These are phyloP conservation scores for Trifolium pratense DNA, from an alignment of 306 rosid species.

Conservation along the genomic window DNA sequence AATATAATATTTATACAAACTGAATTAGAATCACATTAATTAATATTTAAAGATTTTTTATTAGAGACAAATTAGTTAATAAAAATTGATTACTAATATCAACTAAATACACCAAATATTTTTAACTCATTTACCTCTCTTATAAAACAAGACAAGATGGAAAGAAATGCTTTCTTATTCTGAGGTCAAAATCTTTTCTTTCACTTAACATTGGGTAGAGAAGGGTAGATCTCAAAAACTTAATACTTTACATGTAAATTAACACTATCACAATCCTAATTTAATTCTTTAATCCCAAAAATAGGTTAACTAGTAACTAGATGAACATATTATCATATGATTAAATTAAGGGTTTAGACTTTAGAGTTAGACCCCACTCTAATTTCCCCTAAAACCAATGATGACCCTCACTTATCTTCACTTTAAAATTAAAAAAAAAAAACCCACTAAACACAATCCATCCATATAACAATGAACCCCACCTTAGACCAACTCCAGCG, in stretches of 20 bases:
- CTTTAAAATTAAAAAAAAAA: slow-evolving; percentile 34
- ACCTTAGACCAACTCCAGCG: no score
- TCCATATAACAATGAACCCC: neutral
- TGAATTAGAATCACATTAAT: no score
- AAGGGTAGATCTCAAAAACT: no score
- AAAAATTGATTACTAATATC: no score
- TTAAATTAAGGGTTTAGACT: neutral
- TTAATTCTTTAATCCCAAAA: slow-evolving; percentile 20
- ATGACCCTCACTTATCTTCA: slow-evolving; percentile 21
- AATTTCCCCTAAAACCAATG: slow-evolving; percentile 37
- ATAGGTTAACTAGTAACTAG: slow-evolving; percentile 16
- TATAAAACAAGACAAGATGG: no score
- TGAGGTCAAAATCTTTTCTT: slow-evolving; percentile 42
- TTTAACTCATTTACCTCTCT: no score
- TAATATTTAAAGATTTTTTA: no score
- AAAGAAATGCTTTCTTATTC: no score
- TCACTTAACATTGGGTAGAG: slow-evolving; percentile 34
- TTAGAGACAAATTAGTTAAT: no score
- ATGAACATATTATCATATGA: slow-evolving; percentile 20
- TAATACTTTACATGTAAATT: no score
- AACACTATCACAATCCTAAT: slow-evolving; percentile 12
- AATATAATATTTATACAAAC: no score
- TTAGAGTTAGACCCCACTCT: slow-evolving; percentile 33
- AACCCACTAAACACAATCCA: slow-evolving; percentile 38
- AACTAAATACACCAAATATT: no score